Conservation (phyloP, 1,139 yeast genomes). For the Kodamaea plutei region DNA sequence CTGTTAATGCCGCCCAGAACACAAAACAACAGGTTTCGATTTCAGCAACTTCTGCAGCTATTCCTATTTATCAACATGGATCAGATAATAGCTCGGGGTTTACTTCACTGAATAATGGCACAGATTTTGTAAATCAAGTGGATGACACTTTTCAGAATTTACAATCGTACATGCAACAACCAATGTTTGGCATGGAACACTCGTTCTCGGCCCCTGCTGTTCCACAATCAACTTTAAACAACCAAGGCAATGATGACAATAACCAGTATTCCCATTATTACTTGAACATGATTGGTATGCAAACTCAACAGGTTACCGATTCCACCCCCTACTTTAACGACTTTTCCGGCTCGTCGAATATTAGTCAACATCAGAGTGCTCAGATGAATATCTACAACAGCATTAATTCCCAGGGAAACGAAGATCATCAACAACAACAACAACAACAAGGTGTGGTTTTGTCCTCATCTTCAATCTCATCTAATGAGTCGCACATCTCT, state of each 20-base stretch:
- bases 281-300: slow-evolving; percentile 10
- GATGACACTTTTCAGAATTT: background rate
- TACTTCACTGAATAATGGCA: too few species aligned
- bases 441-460: too few species aligned
- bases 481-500: slow-evolving; percentile 13
- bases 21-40: slow-evolving; percentile 2
- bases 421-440: slow-evolving; percentile 7
- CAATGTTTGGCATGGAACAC: background rate
- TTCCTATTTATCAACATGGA: slow-evolving; percentile 5
- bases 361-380: slow-evolving; percentile 1
- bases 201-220: too few species aligned
- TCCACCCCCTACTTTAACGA: slow-evolving; percentile 15
- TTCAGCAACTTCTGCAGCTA: slow-evolving; percentile 7
- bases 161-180: background rate
- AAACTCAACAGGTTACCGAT: slow-evolving; percentile 5
- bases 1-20: background rate
- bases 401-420: background rate
- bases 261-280: slow-evolving; percentile 9
- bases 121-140: background rate
- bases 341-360: slow-evolving; percentile 9
- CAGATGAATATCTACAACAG: slow-evolving; percentile 3
- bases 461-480: slow-evolving; percentile 12
- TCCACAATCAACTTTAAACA: background rate
- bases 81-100: too few species aligned
- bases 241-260: background rate